These are phyloP conservation scores for Boletus reticulatus DNA, from an alignment of 768 basidiomycete species.

Conservation along the genomic window DNA sequence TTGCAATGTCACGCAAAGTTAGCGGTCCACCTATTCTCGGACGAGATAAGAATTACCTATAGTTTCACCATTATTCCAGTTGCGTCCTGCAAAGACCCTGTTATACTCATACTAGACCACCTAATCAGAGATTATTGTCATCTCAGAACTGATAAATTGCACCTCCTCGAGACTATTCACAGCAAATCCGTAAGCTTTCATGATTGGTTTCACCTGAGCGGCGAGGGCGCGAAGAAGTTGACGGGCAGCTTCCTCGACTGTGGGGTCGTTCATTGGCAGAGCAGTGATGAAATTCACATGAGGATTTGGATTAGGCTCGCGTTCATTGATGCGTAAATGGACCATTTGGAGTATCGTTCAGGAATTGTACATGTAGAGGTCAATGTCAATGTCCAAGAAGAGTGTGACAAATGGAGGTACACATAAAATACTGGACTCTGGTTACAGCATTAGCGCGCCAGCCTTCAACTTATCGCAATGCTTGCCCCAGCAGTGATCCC, in stretches of 20 bases:
- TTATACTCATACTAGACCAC: constrained; percentile 70
- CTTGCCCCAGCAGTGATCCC: constrained; percentile 23
- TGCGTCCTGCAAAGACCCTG: constrained; percentile 73
- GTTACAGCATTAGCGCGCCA: not conserved
- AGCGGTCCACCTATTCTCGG: not conserved
- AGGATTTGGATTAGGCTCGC: constrained; percentile 69
- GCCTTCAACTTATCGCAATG: constrained; percentile 19
- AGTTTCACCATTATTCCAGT: constrained; percentile 83
- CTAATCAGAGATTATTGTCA: not conserved
- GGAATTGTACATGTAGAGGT: not conserved
- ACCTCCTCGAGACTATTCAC: constrained; percentile 87
- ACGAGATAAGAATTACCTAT: constrained; percentile 47
- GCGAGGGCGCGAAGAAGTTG: constrained; percentile 77
- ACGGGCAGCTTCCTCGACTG: constrained; percentile 58
- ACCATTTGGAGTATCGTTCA: constrained; percentile 44
- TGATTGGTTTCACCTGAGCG: constrained; percentile 79
- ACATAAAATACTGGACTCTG: not conserved
- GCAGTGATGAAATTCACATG: constrained; percentile 74
- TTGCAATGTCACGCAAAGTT: constrained; percentile 28
- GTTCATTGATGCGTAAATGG: constrained; percentile 69
- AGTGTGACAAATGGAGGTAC: not conserved
- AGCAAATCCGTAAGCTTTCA: constrained; percentile 74
- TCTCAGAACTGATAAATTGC: constrained; percentile 2
- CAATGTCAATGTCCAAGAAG: not conserved
- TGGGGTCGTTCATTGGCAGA: constrained; percentile 42